phyloP scores from a whole-genome alignment of 495 filamentous ascomycete species.

The Schizothecium vesticola region DNA sequence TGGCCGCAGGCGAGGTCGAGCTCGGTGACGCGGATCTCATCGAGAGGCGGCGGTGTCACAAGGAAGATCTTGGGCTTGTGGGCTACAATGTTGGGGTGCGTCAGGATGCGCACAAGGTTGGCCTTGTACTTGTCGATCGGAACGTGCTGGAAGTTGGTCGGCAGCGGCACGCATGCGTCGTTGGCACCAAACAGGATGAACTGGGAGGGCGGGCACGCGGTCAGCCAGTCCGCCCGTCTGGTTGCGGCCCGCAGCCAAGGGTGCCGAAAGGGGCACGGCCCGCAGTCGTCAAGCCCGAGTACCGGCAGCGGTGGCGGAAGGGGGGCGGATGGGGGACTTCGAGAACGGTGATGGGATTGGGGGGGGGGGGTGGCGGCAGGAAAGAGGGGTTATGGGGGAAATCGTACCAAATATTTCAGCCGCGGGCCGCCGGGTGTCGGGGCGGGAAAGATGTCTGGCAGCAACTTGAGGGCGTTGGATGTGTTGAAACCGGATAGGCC shows the following conservation, averaged over 20 bases:
- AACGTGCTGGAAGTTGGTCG: conserved; percentile 62
- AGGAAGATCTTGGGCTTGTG: conserved; percentile 71
- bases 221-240: neutral
- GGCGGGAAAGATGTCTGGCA: conserved; percentile 40
- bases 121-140: conserved; percentile 63
- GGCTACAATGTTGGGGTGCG: conserved; percentile 58
- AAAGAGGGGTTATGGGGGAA: neutral
- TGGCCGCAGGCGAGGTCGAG: conserved; percentile 49
- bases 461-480: conserved; percentile 37
- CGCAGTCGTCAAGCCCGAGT: neutral
- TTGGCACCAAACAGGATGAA: conserved; percentile 84
- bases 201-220: conserved; percentile 34
- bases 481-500: conserved; percentile 48
- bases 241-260: neutral
- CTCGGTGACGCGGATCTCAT: conserved; percentile 61
- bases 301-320: neutral
- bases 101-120: conserved; percentile 65
- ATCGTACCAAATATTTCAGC: conserved; percentile 59
- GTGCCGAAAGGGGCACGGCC: neutral
- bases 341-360: neutral
- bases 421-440: conserved; percentile 47
- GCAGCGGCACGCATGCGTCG: conserved; percentile 62
- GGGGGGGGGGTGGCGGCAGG: neutral
- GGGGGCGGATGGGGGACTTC: neutral
- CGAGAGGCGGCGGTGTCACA: conserved; percentile 72